Evolutionary conservation across 208 protist species (phyloP).

Genomic region (Leishmania braziliensis): DNA sequence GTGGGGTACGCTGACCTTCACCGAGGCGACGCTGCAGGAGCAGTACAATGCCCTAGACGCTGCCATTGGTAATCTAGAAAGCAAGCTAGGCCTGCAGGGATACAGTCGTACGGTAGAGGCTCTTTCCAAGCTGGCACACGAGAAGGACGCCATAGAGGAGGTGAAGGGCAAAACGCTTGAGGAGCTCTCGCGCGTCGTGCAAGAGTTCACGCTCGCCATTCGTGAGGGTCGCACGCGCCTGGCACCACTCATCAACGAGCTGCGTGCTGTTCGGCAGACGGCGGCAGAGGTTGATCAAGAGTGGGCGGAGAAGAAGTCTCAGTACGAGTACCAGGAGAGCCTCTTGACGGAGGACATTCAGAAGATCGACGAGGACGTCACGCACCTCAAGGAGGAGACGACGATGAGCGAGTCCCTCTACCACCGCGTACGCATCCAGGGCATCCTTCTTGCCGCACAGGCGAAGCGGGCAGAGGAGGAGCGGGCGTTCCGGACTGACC

Average conservation of each 20-base stretch:
- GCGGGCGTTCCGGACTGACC: conserved; percentile 37
- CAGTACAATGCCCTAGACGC: conserved; percentile 74
- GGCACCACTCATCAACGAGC: conserved; percentile 89
- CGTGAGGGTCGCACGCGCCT: conserved; percentile 83
- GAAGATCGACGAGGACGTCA: conserved; percentile 85
- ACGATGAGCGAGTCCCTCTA: conserved; percentile 83
- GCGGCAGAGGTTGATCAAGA: conserved; percentile 86
- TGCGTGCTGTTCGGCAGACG: conserved; percentile 79
- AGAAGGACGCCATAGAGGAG: conserved; percentile 88
- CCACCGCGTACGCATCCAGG: conserved; percentile 77
- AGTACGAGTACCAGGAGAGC: conserved; percentile 88
- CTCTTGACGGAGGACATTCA: conserved; percentile 85
- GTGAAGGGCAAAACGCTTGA: conserved; percentile 90
- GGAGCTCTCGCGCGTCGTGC: conserved; percentile 88
- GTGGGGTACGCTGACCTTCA: conserved; percentile 87
- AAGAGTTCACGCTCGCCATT: conserved; percentile 86
- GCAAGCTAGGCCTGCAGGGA: conserved; percentile 84
- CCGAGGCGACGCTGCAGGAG: conserved; percentile 72
- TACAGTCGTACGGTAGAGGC: conserved; percentile 84
- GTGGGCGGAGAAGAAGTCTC: conserved; percentile 82
- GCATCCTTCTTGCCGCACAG: conserved; percentile 51
- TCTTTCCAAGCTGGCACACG: conserved; percentile 77
- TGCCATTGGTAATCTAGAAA: conserved; percentile 81
- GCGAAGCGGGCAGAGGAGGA: conserved; percentile 63
- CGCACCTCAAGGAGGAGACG: conserved; percentile 71